A percentile compares a stretch with the other conserved stretches of the same genome.
Conservation (phyloP, 345 rosid species). For the Lepidium africanum region DNA sequence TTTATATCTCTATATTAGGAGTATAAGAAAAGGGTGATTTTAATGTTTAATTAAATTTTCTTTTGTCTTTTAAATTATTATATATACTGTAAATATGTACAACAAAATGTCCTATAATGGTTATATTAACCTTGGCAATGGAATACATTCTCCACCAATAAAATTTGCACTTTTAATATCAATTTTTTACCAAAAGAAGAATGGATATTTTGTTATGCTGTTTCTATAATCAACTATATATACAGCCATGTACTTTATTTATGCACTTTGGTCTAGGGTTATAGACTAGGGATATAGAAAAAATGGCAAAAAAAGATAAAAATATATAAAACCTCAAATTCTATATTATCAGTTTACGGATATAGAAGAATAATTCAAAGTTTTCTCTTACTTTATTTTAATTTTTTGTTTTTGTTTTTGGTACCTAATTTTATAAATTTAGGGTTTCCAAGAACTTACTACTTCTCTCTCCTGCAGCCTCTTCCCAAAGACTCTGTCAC, state of each 20-base stretch:
- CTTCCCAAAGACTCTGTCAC: conserved; percentile 1
- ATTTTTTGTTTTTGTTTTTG: background rate
- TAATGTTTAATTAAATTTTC: background rate
- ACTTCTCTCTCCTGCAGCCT: conserved; percentile 12
- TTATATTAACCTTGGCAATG: conserved; percentile 27
- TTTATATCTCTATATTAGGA: background rate
- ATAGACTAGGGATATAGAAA: conserved; percentile 12
- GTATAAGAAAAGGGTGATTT: background rate
- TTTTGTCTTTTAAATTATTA: background rate
- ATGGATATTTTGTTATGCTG: conserved; percentile 42
- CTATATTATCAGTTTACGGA: background rate
- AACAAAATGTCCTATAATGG: background rate
- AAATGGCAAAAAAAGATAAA: background rate
- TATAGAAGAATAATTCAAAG: background rate
- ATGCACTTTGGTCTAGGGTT: conserved; percentile 29
- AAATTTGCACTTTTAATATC: background rate
- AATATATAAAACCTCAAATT: background rate
- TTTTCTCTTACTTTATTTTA: background rate
- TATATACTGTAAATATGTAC: background rate
- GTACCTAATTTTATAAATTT: conserved; percentile 26
- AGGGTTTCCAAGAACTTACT: conserved; percentile 38
- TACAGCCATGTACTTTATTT: conserved; percentile 1
- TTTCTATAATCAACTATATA: background rate
- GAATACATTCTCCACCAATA: conserved; percentile 33
- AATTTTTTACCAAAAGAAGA: conserved; percentile 52